Conservation (phyloP, 2,329 filamentous ascomycete genomes). For the Cordyceps militaris region DNA sequence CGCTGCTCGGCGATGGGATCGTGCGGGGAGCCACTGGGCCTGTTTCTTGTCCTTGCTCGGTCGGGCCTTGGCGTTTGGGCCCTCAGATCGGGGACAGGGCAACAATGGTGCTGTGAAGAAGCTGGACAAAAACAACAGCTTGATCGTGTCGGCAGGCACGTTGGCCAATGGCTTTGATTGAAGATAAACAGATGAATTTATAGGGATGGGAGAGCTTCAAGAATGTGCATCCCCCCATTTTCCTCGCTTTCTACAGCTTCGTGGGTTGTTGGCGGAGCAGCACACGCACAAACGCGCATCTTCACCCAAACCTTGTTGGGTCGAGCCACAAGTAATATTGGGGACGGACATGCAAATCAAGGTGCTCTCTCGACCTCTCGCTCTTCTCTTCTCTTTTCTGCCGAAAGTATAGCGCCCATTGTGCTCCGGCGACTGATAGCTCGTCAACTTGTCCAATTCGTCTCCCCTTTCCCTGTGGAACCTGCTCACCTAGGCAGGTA, state of each 20-base stretch:
- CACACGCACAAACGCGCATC: too few species aligned
- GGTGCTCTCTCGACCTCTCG: not conserved
- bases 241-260: not conserved
- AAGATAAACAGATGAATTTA: too few species aligned
- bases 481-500: not conserved
- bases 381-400: not conserved
- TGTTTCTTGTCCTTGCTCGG: not conserved
- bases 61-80: not conserved
- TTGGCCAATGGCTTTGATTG: not conserved
- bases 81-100: not conserved
- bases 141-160: not conserved
- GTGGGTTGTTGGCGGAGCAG: not conserved
- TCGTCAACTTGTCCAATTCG: not conserved
- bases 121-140: not conserved
- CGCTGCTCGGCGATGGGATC: constrained; percentile 10
- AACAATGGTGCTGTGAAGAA: not conserved
- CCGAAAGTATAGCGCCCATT: not conserved
- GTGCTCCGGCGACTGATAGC: not conserved
- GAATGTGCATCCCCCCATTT: too few species aligned
- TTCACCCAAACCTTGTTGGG: not conserved
- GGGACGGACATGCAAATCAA: not conserved
- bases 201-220: too few species aligned
- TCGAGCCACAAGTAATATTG: constrained; percentile 5
- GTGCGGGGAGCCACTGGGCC: not conserved
- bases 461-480: not conserved